Base-by-base conservation (phyloP, 306 rosid species). In the Myrica gale region DNA sequence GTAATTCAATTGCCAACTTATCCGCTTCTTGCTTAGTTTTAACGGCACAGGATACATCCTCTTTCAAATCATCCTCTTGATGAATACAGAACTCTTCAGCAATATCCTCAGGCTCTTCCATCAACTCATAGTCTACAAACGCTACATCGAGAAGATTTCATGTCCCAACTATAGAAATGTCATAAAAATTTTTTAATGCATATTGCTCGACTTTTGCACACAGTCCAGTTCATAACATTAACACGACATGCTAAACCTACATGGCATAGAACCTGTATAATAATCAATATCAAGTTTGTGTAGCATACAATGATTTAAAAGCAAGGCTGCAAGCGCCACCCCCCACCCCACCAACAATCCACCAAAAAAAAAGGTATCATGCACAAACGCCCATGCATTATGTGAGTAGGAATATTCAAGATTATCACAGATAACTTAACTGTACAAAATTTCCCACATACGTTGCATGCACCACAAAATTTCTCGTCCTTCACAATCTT, bases 1-100 rank as follows among this genome's bases (percentile, higher is more conserved):
- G 98, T 73, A 90, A 78, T 50, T 85, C 78, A 67, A 85, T 37
- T 19, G 97, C 97, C 72, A 84, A 72, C 71, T 91, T 82, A 85
- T 89, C 92, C 55, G 85, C 90, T 63, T 86, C 89, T 75, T 78
- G 81, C 50, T 58, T 85, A 66, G 74, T 72, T 79, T 78, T 81
- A 78, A 47, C 44, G 66, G 71, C 52, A 67, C 73, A 84, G 19
- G 84, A 79, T 10, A 58, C 63, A 73, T 82, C 84, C 65, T 77
- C 76, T 67, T 85, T 86, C 72, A 56, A 5, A 21, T 67, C 62
- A 68, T 85, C 83, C 74, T 66, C 60, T 44, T 82, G 68, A 63
- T 69, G 42, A 58, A 79, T 78, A 56, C 68, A 69, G 69, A 81
- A 81, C 79, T 87, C 87, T 79, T 85, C 89, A 74, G 71, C 78